Conservation (phyloP, 306 rosid genomes). For the Senna siamea region DNA sequence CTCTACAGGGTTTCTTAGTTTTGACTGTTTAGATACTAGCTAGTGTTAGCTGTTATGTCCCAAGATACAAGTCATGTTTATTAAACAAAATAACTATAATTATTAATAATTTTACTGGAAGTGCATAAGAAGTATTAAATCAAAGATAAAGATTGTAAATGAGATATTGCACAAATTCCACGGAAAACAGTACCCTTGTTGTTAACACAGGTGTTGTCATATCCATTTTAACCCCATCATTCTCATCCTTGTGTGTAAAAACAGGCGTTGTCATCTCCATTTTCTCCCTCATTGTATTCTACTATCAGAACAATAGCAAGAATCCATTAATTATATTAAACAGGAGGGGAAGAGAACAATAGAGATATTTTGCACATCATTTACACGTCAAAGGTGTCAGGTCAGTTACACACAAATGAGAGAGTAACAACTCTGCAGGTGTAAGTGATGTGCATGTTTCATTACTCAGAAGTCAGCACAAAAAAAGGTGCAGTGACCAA, state of each 20-base stretch:
- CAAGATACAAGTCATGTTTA: slow-evolving; percentile 27
- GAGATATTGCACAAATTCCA: slow-evolving; percentile 27
- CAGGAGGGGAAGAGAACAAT: slow-evolving; percentile 14
- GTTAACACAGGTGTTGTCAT: slow-evolving; percentile 95
- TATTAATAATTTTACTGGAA: slow-evolving; percentile 6
- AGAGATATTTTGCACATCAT: neutral
- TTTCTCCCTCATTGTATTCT: slow-evolving; percentile 75
- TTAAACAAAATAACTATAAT: slow-evolving; percentile 1
- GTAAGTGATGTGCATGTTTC: neutral
- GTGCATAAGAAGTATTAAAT: slow-evolving; percentile 19
- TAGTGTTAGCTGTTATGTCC: slow-evolving; percentile 17
- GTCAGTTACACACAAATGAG: neutral
- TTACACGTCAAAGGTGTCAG: neutral
- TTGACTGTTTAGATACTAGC: slow-evolving; percentile 10
- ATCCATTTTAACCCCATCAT: slow-evolving; percentile 86
- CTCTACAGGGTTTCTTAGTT: slow-evolving; percentile 9
- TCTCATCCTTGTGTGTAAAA: slow-evolving; percentile 63
- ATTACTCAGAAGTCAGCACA: neutral
- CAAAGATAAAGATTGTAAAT: slow-evolving; percentile 8
- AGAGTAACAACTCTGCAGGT: neutral
- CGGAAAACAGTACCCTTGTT: slow-evolving; percentile 23
- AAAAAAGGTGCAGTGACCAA: slow-evolving; percentile 19
- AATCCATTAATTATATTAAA: slow-evolving; percentile 7
- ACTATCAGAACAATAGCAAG: slow-evolving; percentile 36
- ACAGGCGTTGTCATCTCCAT: slow-evolving; percentile 99